phyloP scores from a whole-genome alignment of 2,329 filamentous ascomycete genomes.

The Aspergillus ibericus region DNA sequence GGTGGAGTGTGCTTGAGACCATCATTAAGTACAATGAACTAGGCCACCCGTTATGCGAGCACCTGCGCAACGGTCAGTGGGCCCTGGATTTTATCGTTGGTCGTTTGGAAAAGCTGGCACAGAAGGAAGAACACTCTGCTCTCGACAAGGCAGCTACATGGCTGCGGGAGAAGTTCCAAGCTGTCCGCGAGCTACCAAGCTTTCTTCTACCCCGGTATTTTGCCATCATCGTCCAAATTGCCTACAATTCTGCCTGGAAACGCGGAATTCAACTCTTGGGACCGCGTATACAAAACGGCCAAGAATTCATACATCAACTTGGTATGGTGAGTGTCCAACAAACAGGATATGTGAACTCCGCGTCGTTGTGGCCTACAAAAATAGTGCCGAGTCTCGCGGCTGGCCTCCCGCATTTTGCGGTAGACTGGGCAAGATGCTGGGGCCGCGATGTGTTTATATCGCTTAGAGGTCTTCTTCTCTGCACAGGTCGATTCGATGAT shows the following conservation, averaged over 20 bases:
- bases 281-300: constrained; percentile 72
- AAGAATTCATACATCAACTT: constrained; percentile 84
- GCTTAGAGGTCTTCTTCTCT: constrained; percentile 84
- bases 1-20: constrained; percentile 88
- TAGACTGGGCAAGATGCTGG: constrained; percentile 95
- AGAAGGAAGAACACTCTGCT: constrained; percentile 60
- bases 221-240: constrained; percentile 80
- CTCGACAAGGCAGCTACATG: constrained; percentile 70
- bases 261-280: constrained; percentile 77
- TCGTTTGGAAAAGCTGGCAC: constrained; percentile 71
- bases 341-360: constrained; percentile 84
- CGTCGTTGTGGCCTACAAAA: constrained; percentile 84
- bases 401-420: constrained; percentile 89
- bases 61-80: constrained; percentile 89
- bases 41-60: constrained; percentile 88
- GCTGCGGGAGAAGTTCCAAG: constrained; percentile 82
- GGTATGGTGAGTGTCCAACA: constrained; percentile 91
- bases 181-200: constrained; percentile 78
- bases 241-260: constrained; percentile 80
- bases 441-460: constrained; percentile 97
- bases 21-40: constrained; percentile 88
- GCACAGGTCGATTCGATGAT: constrained; percentile 82
- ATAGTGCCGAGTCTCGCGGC: constrained; percentile 84
- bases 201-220: constrained; percentile 94
- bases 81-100: constrained; percentile 82